Conservation (phyloP, 768 basidiomycete species). For the Fibroporia radiculosa region DNA sequence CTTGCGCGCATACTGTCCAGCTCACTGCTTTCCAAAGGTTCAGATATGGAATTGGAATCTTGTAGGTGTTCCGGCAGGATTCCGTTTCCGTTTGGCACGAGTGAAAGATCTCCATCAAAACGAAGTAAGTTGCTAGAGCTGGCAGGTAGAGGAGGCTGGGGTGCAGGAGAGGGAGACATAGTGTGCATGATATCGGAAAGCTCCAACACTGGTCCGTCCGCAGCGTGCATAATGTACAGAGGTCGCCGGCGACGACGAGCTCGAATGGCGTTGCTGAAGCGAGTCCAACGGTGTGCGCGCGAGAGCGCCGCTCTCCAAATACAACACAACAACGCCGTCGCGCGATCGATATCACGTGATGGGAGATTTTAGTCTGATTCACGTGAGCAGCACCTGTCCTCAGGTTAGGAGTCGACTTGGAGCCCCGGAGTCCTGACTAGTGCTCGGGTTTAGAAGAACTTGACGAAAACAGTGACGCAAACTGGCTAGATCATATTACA, state of each 20-base stretch:
- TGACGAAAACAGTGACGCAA: too few species aligned
- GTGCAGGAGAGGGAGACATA: slow-evolving; percentile 43
- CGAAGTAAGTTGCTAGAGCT: neutral
- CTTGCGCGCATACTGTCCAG: slow-evolving; percentile 40
- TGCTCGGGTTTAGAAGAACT: too few species aligned
- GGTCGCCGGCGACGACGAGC: neutral
- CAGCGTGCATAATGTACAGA: slow-evolving; percentile 12
- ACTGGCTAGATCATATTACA: too few species aligned
- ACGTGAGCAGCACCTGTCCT: too few species aligned
- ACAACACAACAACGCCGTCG: slow-evolving; percentile 1
- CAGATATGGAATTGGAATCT: neutral
- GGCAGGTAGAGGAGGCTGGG: slow-evolving; percentile 11
- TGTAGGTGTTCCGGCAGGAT: too few species aligned
- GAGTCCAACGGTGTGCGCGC: neutral
- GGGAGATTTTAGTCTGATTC: too few species aligned
- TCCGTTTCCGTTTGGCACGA: neutral
- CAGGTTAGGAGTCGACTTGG: too few species aligned
- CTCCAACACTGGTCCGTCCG: slow-evolving; percentile 33
- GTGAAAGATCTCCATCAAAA: neutral
- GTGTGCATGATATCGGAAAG: slow-evolving; percentile 51
- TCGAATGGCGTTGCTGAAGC: neutral
- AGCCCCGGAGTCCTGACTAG: too few species aligned
- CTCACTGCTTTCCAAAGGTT: slow-evolving; percentile 37
- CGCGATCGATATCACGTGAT: neutral
- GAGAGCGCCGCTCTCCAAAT: neutral